phyloP scores from a whole-genome alignment of 2,329 filamentous ascomycete species.

The Sphaerulina vaccinii region DNA sequence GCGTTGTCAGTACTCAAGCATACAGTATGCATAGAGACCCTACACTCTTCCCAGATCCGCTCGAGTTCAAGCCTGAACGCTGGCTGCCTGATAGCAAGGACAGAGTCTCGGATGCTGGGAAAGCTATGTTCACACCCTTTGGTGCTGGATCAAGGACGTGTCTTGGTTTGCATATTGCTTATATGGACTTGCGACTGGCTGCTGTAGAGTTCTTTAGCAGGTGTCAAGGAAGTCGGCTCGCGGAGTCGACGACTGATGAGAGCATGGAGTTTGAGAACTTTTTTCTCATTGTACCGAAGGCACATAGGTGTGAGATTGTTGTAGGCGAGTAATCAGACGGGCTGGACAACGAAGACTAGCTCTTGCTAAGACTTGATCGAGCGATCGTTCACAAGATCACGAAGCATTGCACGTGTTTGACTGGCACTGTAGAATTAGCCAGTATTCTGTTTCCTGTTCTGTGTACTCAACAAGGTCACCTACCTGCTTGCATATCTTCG shows the following conservation, averaged over 20 bases:
- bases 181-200: slow-evolving; percentile 33
- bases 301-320: slow-evolving; percentile 32
- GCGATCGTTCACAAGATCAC: too few species aligned
- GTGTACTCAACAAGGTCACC: too few species aligned
- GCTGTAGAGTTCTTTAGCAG: slow-evolving; percentile 32
- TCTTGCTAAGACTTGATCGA: too few species aligned
- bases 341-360: too few species aligned
- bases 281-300: slow-evolving; percentile 35
- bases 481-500: too few species aligned
- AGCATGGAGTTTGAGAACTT: slow-evolving; percentile 36
- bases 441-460: too few species aligned
- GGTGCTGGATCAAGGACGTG: slow-evolving; percentile 33
- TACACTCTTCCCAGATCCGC: slow-evolving; percentile 27
- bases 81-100: slow-evolving; percentile 22
- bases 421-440: too few species aligned
- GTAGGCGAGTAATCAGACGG: slow-evolving; percentile 2
- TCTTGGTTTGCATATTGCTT: slow-evolving; percentile 35
- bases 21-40: slow-evolving; percentile 34
- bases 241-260: slow-evolving; percentile 26
- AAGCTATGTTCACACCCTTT: slow-evolving; percentile 31
- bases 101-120: slow-evolving; percentile 22
- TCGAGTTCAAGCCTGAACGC: slow-evolving; percentile 30
- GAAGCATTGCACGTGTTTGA: too few species aligned
- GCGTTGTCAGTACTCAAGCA: slow-evolving; percentile 30
- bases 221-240: slow-evolving; percentile 26